Conservation (phyloP, 129 eudicot species). For the carrot (Daucus carota) region DH1_v3.0 NC_030387.2:33677001-33677500, state of each 20-base stretch:
- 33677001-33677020: conserved; percentile 61
- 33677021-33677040: conserved; percentile 58
- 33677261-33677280: conserved; percentile 88
- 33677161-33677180: conserved; percentile 52
- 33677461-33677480: conserved; percentile 60
- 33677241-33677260: conserved; percentile 90
- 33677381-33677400: conserved; percentile 65
- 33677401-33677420: conserved; percentile 73
- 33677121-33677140: conserved; percentile 64
- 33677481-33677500: conserved; percentile 62
- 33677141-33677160: conserved; percentile 72
- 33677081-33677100: conserved; percentile 90
- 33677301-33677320: conserved; percentile 45
- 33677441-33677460: conserved; percentile 75
- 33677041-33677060: conserved; percentile 78
- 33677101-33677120: conserved; percentile 66
- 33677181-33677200: conserved; percentile 60
- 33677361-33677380: conserved; percentile 80
- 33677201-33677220: conserved; percentile 69
- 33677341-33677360: conserved; percentile 62
- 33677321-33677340: conserved; percentile 60
- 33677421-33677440: conserved; percentile 64
- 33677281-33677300: conserved; percentile 65
- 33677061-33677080: conserved; percentile 81
- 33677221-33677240: conserved; percentile 70